Evolutionary conservation across 164 flowering plant species (phyloP), one percentile per base, ranked within the genome.

Genomic region (Cinnamomum micranthum): DNA sequence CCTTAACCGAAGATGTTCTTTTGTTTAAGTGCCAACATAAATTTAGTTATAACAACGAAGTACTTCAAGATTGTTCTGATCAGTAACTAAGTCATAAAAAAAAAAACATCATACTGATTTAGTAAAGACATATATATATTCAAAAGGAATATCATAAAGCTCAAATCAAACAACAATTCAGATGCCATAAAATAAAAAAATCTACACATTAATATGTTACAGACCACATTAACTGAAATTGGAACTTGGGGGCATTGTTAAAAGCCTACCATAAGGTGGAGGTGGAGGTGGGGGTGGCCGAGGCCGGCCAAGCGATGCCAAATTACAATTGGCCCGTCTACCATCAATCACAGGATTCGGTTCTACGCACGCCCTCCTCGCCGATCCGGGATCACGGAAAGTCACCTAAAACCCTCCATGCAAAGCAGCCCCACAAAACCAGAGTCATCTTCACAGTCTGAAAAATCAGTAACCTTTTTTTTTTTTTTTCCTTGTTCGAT

Each of bases 281-380:
- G 33, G 33, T 41, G 47, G 47, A 7, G 47, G 47, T 35, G 10
- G 47, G 47, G 47, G 47, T 22, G 93, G 95, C 14, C 89, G 89
- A 27, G 95, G 97, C 62, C 98, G 87, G 20, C 98, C 98, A 69
- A 93, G 89, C 47, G 99, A 92, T 73, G 98, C 98, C 86, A 94
- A 84, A 86, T 94, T 94, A 81, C 98, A 94, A 78, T 94, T 92
- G 2, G 97, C 96, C 58, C 95, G 83, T 63, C 97, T 84, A 12
- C 98, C 98, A 80, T 94, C 96, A 76, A 94, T 94, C 70, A 89
- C 75, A 41, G 98, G 98, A 74, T 86, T 82, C 24, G 97, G 95
- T 84, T 94, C 95, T 78, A 82, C 85, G 74, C 97, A 92, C 20
- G 98, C 96, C 78, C 92, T 89, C 85, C 83, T 89, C n/a, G 98